Percentiles rank a stretch among this genome's conserved stretches.
These are phyloP conservation scores for Aulographum hederae DNA, from an alignment of 2,329 filamentous ascomycete species.

Conservation along the genomic window DNA sequence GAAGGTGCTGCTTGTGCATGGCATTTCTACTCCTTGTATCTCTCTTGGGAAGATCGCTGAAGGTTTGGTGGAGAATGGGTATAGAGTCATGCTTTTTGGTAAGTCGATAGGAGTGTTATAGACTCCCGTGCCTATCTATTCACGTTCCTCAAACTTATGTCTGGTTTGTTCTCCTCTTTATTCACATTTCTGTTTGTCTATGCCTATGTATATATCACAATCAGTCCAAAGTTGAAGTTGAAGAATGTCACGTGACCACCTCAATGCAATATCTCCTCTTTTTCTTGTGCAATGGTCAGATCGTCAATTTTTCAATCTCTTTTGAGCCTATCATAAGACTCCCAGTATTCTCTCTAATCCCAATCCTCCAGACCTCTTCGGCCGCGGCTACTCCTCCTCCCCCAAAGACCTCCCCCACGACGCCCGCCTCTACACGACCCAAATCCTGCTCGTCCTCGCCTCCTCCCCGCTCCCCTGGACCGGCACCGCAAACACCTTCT, in stretches of 20 bases:
- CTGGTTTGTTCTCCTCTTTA: neutral
- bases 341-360: too few species aligned
- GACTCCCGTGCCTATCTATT: neutral
- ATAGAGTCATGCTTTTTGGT: conserved; percentile 62
- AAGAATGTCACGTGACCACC: too few species aligned
- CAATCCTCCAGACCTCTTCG: conserved; percentile 49
- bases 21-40: conserved; percentile 62
- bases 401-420: conserved; percentile 46
- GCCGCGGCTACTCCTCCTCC: conserved; percentile 59
- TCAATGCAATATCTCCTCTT: too few species aligned
- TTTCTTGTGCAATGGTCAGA: too few species aligned
- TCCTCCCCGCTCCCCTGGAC: conserved; percentile 56
- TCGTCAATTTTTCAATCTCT: too few species aligned
- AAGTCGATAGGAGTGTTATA: conserved; percentile 18
- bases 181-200: too few species aligned
- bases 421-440: conserved; percentile 51
- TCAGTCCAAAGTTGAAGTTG: too few species aligned
- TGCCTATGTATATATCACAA: too few species aligned
- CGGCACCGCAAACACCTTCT: conserved; percentile 36
- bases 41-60: conserved; percentile 48
- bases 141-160: too few species aligned
- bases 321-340: too few species aligned
- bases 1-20: conserved; percentile 60
- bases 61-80: conserved; percentile 45
- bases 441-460: conserved; percentile 51